A percentile compares a stretch with the other conserved stretches of the same genome.
Conservation (phyloP, 108 stramenopile genomes). For the Fragilariopsis cylindrus region DNA sequence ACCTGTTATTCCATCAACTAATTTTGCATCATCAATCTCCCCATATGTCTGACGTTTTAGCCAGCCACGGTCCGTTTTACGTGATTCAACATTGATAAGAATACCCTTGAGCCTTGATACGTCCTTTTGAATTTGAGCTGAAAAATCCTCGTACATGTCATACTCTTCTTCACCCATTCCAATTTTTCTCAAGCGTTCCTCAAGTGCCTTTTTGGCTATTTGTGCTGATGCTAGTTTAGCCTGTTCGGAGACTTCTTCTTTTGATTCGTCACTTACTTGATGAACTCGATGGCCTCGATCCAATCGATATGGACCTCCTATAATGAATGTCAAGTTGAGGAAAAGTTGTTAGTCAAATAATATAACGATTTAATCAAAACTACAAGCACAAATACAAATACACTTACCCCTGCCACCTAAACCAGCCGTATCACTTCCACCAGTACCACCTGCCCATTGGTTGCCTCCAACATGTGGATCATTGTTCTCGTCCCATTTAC, state of each 20-base stretch:
- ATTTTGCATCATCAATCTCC: constrained; percentile 83
- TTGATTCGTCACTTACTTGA: constrained; percentile 86
- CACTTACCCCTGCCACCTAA: constrained; percentile 70
- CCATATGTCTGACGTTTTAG: constrained; percentile 74
- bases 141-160: constrained; percentile 64
- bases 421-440: constrained; percentile 90
- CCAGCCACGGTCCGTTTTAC: constrained; percentile 78
- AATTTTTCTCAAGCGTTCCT: constrained; percentile 70
- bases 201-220: constrained; percentile 73
- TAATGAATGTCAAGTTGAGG: not conserved
- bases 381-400: not conserved
- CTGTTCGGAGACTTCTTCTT: constrained; percentile 80
- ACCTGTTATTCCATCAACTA: constrained; percentile 85
- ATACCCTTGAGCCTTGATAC: constrained; percentile 55
- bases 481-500: constrained; percentile 72
- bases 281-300: constrained; percentile 85
- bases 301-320: constrained; percentile 88
- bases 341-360: too few relatives aligned
- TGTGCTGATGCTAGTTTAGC: constrained; percentile 53
- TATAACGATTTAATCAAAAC: too few relatives aligned
- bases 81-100: constrained; percentile 52
- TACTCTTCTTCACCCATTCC: constrained; percentile 81
- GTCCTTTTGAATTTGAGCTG: constrained; percentile 50
- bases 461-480: constrained; percentile 87
- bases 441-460: constrained; percentile 91